phyloP scores from a whole-genome alignment of 1,139 yeast genomes.

The Saccharomyces hybrid region DNA sequence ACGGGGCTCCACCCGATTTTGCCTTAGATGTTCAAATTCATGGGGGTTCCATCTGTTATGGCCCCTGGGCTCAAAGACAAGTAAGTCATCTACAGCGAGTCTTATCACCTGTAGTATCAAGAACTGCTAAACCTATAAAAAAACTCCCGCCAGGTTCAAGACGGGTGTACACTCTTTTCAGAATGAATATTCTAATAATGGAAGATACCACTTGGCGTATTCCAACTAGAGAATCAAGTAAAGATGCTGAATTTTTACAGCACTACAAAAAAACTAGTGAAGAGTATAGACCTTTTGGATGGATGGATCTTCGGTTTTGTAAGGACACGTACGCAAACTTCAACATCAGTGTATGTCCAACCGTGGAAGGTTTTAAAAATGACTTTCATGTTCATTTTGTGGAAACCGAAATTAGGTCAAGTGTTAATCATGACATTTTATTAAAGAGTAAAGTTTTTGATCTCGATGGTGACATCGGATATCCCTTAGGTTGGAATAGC shows the following conservation, averaged over 20 bases:
- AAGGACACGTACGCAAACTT: constrained; percentile 44
- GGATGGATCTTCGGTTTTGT: constrained; percentile 70
- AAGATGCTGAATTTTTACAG: constrained; percentile 43
- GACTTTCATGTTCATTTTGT: constrained; percentile 41
- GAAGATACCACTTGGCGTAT: constrained; percentile 65
- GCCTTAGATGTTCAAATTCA: constrained; percentile 55
- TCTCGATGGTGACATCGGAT: constrained; percentile 50
- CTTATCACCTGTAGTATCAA: constrained; percentile 60
- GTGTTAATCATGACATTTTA: constrained; percentile 81
- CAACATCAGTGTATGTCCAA: constrained; percentile 44
- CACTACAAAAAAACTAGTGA: constrained; percentile 32
- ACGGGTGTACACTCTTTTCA: constrained; percentile 52
- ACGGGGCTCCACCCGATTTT: constrained; percentile 53
- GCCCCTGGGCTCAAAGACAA: constrained; percentile 95
- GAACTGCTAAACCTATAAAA: constrained; percentile 46
- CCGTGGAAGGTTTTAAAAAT: constrained; percentile 54
- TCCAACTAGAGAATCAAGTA: constrained; percentile 80
- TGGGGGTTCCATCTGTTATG: constrained; percentile 68
- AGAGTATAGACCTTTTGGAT: constrained; percentile 61
- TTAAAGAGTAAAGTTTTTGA: constrained; percentile 57
- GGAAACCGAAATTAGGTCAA: constrained; percentile 62
- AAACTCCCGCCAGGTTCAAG: constrained; percentile 40
- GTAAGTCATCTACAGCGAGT: constrained; percentile 55
- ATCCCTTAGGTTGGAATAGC: constrained; percentile 80
- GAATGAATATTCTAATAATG: constrained; percentile 42